Evolutionary conservation across 345 rosid genomes (phyloP).

Genomic region (Brassica nigra): DNA sequence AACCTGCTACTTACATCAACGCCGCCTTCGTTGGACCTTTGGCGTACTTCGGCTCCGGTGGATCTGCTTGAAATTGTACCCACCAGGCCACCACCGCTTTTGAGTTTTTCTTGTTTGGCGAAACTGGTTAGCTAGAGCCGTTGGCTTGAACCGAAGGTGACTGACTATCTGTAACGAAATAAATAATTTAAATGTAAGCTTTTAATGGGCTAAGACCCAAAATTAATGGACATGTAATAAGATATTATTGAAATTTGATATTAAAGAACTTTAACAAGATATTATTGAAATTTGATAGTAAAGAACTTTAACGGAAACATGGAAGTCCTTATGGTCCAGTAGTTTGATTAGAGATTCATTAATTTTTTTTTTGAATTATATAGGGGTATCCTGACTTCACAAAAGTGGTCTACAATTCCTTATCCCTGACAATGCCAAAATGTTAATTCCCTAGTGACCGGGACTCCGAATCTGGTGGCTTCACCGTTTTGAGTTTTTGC

Average conservation of each 20-base stretch:
- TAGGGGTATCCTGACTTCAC: too few relatives aligned
- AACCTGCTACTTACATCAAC: conserved; percentile 84
- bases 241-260: too few relatives aligned
- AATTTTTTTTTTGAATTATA: too few relatives aligned
- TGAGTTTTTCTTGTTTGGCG: background rate
- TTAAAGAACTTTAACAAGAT: background rate
- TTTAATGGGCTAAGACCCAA: conserved; percentile 33
- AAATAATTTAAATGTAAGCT: conserved; percentile 14
- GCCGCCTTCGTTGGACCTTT: conserved; percentile 81
- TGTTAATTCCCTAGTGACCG: too few relatives aligned
- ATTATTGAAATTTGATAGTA: too few relatives aligned
- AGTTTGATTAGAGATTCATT: too few relatives aligned
- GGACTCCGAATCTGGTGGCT: too few relatives aligned
- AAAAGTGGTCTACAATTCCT: too few relatives aligned
- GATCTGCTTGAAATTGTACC: conserved; percentile 2
- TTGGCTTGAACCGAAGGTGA: conserved; percentile 33
- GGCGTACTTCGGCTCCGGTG: conserved; percentile 58
- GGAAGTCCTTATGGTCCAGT: background rate
- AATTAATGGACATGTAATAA: conserved; percentile 10
- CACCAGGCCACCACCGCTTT: background rate
- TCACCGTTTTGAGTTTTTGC: too few relatives aligned
- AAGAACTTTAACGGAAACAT: background rate
- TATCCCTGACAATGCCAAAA: too few relatives aligned
- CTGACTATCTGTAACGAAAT: background rate
- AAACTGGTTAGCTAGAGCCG: conserved; percentile 11